These are phyloP conservation scores for Aspergillus hortae DNA, from an alignment of 2,329 filamentous ascomycete genomes.

Conservation along the genomic window DNA sequence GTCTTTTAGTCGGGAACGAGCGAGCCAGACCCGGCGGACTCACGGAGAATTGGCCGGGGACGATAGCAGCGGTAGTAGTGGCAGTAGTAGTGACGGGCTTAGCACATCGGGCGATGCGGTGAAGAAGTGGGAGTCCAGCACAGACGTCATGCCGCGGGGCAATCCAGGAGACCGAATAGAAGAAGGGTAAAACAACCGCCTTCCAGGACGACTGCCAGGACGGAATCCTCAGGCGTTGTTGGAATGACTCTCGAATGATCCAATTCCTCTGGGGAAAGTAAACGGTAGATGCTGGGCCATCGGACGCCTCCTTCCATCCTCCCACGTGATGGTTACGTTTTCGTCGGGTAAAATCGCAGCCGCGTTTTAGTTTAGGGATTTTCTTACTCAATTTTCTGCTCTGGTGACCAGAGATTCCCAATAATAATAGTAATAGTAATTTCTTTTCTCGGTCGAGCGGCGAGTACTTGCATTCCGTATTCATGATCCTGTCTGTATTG, in stretches of 20 bases:
- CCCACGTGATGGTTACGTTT: slow-evolving; percentile 19
- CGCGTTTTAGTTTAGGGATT: not conserved
- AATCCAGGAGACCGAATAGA: slow-evolving; percentile 1
- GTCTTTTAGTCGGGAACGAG: slow-evolving; percentile 1
- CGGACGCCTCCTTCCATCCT: not conserved
- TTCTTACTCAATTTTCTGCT: not conserved
- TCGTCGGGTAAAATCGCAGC: slow-evolving; percentile 21
- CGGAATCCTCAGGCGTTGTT: not conserved
- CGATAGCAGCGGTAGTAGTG: slow-evolving; percentile 1
- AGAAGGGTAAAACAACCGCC: not conserved
- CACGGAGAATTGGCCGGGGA: slow-evolving; percentile 4
- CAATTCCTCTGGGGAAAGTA: too few relatives aligned
- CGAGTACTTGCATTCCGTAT: not conserved
- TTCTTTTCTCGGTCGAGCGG: not conserved
- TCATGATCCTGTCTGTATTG: not conserved
- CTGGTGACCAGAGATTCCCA: not conserved
- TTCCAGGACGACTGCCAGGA: not conserved
- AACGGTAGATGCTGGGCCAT: not conserved
- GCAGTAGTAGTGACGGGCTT: slow-evolving; percentile 1
- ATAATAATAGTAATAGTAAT: too few relatives aligned
- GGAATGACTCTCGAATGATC: not conserved
- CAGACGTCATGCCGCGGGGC: slow-evolving; percentile 24
- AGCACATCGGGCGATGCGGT: slow-evolving; percentile 20
- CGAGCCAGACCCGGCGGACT: slow-evolving; percentile 20
- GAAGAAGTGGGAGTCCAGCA: slow-evolving; percentile 15